Conservation (phyloP, 257 asterid species). For the Ophiorrhiza pumila region DNA sequence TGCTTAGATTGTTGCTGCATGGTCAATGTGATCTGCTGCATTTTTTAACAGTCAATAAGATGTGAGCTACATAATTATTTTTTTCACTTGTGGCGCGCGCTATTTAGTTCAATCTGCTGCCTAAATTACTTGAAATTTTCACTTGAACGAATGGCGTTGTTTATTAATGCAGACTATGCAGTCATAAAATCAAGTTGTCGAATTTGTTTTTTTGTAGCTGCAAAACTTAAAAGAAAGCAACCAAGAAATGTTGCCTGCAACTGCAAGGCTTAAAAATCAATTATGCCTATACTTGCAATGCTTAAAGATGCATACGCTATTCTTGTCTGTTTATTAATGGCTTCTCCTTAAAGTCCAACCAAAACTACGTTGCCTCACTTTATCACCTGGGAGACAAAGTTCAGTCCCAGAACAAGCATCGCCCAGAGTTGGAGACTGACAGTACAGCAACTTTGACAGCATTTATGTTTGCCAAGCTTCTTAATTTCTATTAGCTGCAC, state of each 20-base stretch:
- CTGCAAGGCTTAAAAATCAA: constrained; percentile 9
- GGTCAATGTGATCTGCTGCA: too few relatives aligned
- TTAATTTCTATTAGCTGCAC: neutral
- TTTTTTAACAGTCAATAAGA: too few relatives aligned
- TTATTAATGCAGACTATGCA: neutral
- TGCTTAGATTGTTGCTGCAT: too few relatives aligned
- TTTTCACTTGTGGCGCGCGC: too few relatives aligned
- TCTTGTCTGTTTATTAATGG: neutral
- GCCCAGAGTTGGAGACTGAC: neutral
- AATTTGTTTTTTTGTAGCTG: neutral
- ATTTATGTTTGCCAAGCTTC: neutral
- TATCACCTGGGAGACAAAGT: neutral
- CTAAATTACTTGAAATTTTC: too few relatives aligned
- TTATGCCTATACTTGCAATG: neutral
- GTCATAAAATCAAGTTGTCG: neutral
- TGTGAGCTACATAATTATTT: too few relatives aligned
- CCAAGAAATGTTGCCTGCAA: constrained; percentile 3
- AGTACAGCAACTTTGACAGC: constrained; percentile 2
- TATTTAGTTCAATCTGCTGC: too few relatives aligned
- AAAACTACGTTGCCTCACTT: neutral
- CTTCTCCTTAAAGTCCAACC: neutral
- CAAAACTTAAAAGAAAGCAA: neutral
- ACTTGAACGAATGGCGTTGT: neutral
- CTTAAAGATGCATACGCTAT: neutral
- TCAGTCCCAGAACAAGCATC: neutral